Conservation (phyloP, 345 rosid species). For the Citrus sinensis region DVS_A1.0 CM039167.1:21444501-21445000, state of each 20-base stretch:
- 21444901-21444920: slow-evolving; percentile 30
- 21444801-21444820: neutral
- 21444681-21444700: neutral
- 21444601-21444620: no score
- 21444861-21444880: no score
- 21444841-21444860: no score
- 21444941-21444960: slow-evolving; percentile 20
- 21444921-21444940: slow-evolving; percentile 17
- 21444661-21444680: no score
- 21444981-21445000: neutral
- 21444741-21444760: slow-evolving; percentile 41
- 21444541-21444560: no score
- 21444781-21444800: slow-evolving; percentile 25
- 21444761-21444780: slow-evolving; percentile 43
- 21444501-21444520: no score
- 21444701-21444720: neutral
- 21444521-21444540: no score
- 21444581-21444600: no score
- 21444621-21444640: no score
- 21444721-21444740: slow-evolving; percentile 37
- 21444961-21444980: neutral
- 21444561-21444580: no score
- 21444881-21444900: slow-evolving; percentile 22
- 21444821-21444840: no score
- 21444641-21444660: no score